Evolutionary conservation across 192 early-diverging fungal genomes (phyloP).

Genomic region (Neocallimastix lanati): DNA sequence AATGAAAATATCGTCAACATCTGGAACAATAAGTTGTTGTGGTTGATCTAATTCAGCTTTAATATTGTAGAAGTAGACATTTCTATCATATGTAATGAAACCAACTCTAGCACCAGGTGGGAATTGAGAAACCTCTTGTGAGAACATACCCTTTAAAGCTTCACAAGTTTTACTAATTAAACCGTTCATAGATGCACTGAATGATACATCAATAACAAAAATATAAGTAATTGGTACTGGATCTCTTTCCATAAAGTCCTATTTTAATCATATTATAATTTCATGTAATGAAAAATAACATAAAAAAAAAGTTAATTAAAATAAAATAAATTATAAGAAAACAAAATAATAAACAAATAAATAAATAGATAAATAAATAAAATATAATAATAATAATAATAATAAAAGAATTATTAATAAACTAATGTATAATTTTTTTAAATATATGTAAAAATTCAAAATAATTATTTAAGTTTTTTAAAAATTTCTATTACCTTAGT

Average conservation of each 20-base stretch:
- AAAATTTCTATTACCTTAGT: conserved; percentile 33
- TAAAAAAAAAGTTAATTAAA: neutral
- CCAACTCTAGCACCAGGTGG: conserved; percentile 49
- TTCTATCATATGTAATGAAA: conserved; percentile 76
- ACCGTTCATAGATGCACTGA: conserved; percentile 66
- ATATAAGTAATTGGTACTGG: conserved; percentile 58
- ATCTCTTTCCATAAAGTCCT: conserved; percentile 35
- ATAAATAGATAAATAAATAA: too few relatives aligned
- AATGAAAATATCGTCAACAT: conserved; percentile 83
- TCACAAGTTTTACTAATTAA: conserved; percentile 49
- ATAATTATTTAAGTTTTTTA: too few relatives aligned
- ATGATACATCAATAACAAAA: conserved; percentile 91
- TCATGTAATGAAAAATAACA: too few relatives aligned
- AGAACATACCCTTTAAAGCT: conserved; percentile 27
- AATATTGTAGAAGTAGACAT: conserved; percentile 90
- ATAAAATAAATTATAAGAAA: neutral
- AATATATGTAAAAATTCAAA: too few relatives aligned
- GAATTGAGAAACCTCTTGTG: conserved; percentile 16
- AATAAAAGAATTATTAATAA: too few relatives aligned
- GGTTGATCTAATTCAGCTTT: conserved; percentile 60
- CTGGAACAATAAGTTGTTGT: conserved; percentile 87
- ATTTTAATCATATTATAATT: too few relatives aligned
- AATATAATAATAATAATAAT: too few relatives aligned
- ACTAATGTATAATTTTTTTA: too few relatives aligned
- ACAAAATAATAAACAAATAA: too few relatives aligned